Percentiles rank a stretch among this genome's conserved stretches.
Evolutionary conservation across 2,329 filamentous ascomycete species (phyloP).

Genomic region (Fusarium caatingaense): DNA sequence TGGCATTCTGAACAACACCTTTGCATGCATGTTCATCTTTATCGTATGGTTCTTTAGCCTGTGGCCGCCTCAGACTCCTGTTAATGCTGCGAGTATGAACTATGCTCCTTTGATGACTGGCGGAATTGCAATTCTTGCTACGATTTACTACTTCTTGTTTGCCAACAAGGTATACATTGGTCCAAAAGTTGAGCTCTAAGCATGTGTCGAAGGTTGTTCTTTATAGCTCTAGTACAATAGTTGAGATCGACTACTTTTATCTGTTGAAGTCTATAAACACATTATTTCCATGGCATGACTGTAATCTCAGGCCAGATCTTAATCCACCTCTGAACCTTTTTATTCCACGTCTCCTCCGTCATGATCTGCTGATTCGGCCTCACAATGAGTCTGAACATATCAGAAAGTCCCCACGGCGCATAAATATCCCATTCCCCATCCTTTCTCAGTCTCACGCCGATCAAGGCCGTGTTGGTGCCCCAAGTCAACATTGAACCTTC

Average conservation of each 20-base stretch:
- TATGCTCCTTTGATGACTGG: conserved; percentile 59
- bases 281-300: conserved; percentile 43
- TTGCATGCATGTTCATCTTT: conserved; percentile 63
- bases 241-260: not conserved
- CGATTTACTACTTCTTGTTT: conserved; percentile 58
- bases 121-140: conserved; percentile 54
- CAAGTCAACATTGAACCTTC: conserved; percentile 51
- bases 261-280: not conserved
- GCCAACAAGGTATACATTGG: conserved; percentile 58
- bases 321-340: conserved; percentile 49
- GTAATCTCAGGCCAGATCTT: conserved; percentile 47
- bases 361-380: conserved; percentile 49
- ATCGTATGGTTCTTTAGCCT: conserved; percentile 67
- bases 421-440: conserved; percentile 50
- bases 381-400: conserved; percentile 51
- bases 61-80: conserved; percentile 53
- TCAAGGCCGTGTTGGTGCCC: conserved; percentile 52
- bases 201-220: not conserved
- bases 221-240: not conserved
- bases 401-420: conserved; percentile 51
- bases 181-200: conserved; percentile 49
- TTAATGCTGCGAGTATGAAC: conserved; percentile 54
- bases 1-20: conserved; percentile 64
- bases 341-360: conserved; percentile 44
- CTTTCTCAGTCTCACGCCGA: conserved; percentile 45